phyloP scores from a whole-genome alignment of 257 asterid species.

The Ligustrum vulgare region DNA sequence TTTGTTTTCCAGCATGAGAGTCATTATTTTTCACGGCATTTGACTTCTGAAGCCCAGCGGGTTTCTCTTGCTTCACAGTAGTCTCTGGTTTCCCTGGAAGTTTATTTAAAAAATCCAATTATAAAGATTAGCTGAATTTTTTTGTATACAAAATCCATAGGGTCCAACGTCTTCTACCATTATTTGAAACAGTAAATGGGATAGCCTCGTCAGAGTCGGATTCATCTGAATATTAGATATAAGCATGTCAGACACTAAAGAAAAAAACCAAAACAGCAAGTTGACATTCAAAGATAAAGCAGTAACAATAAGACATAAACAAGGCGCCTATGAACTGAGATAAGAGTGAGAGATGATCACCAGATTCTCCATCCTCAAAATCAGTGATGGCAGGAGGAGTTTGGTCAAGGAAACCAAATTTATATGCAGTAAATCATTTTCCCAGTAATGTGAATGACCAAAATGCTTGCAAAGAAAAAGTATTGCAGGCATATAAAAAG shows the following conservation, averaged over 20 bases:
- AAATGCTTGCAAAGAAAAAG: neutral
- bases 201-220: constrained; percentile 59
- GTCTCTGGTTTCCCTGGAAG: constrained; percentile 42
- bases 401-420: constrained; percentile 49
- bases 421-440: neutral
- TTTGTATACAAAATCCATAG: neutral
- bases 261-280: neutral
- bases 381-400: constrained; percentile 31
- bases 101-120: neutral
- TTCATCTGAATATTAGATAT: constrained; percentile 36
- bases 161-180: constrained; percentile 38
- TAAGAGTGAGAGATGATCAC: constrained; percentile 25
- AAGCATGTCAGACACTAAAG: neutral
- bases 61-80: constrained; percentile 47
- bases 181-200: constrained; percentile 33
- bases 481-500: constrained; percentile 24
- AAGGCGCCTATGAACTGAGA: neutral
- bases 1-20: constrained; percentile 52
- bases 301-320: neutral
- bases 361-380: constrained; percentile 34
- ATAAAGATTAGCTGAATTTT: neutral
- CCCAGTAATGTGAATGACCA: neutral
- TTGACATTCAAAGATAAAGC: neutral
- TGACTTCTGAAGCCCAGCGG: constrained; percentile 44
- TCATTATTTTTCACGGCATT: constrained; percentile 42